Conservation (phyloP, 179 eudicot species). For the Silene coronaria region DNA sequence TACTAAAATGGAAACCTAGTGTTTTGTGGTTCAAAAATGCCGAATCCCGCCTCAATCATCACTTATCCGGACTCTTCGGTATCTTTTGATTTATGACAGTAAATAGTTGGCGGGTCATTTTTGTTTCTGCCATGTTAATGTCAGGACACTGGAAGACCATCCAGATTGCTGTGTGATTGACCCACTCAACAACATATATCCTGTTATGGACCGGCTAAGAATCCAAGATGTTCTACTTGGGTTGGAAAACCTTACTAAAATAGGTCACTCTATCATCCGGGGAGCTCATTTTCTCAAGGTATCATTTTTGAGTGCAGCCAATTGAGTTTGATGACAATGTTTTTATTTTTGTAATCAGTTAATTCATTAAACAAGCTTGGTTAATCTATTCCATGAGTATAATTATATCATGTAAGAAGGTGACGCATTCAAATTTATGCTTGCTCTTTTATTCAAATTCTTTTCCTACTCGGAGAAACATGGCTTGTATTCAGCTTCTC, state of each 20-base stretch:
- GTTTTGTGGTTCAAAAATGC: too few relatives aligned
- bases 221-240: constrained; percentile 73
- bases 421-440: background rate
- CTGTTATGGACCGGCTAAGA: constrained; percentile 73
- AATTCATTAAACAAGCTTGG: background rate
- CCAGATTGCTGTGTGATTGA: constrained; percentile 64
- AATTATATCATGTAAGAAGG: background rate
- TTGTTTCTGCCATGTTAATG: constrained; percentile 17
- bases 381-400: background rate
- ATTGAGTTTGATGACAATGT: background rate
- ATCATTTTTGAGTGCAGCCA: background rate
- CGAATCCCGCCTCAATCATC: too few relatives aligned
- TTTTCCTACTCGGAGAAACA: too few relatives aligned
- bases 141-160: constrained; percentile 53
- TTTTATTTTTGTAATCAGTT: background rate
- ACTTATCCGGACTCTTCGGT: too few relatives aligned
- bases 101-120: background rate
- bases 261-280: constrained; percentile 55
- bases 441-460: constrained; percentile 6
- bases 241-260: constrained; percentile 44
- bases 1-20: too few relatives aligned
- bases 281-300: constrained; percentile 81
- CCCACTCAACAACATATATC: constrained; percentile 58
- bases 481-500: background rate
- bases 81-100: background rate